Evolutionary conservation across 164 flowering plant species (phyloP).

Genomic region (Litsea cubeba): DNA sequence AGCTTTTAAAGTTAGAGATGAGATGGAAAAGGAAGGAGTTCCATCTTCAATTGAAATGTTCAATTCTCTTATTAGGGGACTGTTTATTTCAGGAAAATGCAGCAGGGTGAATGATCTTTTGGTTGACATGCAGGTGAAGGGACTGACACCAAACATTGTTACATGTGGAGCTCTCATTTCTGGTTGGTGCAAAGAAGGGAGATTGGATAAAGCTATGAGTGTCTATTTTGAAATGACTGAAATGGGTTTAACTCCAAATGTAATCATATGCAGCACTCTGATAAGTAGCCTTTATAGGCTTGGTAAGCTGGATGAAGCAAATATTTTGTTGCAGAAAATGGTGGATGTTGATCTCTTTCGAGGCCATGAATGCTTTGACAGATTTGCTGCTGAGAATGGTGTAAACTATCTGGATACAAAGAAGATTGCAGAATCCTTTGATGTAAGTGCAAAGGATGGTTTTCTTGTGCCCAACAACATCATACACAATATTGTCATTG

Average conservation of each 20-base stretch:
- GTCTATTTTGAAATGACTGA: conserved; percentile 58
- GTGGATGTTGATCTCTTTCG: conserved; percentile 33
- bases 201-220: conserved; percentile 51
- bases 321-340: conserved; percentile 54
- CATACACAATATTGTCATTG: conserved; percentile 59
- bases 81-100: conserved; percentile 37
- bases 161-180: conserved; percentile 71
- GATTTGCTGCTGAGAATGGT: conserved; percentile 11
- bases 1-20: conserved; percentile 52
- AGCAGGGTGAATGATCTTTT: conserved; percentile 39
- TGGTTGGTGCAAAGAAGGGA: conserved; percentile 75
- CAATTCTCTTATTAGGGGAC: conserved; percentile 66
- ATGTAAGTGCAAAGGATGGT: conserved; percentile 25
- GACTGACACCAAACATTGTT: conserved; percentile 45
- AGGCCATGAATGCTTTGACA: conserved; percentile 16
- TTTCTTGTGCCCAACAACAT: conserved; percentile 42
- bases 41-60: conserved; percentile 54
- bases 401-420: conserved; percentile 14
- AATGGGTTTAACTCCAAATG: conserved; percentile 58
- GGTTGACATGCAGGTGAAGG: conserved; percentile 46
- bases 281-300: conserved; percentile 55
- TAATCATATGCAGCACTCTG: conserved; percentile 49
- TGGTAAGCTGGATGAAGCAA: conserved; percentile 63
- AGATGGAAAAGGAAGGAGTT: conserved; percentile 48
- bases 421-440: conserved; percentile 41